phyloP scores from a whole-genome alignment of 208 protist genomes.

The Trypanosoma grayi region DNA sequence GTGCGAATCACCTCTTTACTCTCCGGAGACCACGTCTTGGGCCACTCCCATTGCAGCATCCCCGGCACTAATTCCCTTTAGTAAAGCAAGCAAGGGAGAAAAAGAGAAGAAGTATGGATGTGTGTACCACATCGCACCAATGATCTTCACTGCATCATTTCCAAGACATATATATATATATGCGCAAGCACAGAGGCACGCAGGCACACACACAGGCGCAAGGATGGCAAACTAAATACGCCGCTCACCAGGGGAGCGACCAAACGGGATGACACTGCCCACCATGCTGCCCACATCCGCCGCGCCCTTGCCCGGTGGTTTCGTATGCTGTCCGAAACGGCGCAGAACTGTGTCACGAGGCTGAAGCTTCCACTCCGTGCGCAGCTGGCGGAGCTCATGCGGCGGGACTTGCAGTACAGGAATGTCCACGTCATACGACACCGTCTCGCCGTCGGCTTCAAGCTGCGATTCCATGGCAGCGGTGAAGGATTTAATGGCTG shows the following conservation, averaged over 20 bases:
- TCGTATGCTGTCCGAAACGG: conserved; percentile 70
- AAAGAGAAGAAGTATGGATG: neutral
- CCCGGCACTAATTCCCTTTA: neutral
- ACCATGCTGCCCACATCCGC: conserved; percentile 70
- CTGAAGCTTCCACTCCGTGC: conserved; percentile 59
- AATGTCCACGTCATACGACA: conserved; percentile 42
- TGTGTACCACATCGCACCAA: neutral
- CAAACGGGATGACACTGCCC: conserved; percentile 78
- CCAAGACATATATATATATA: no score
- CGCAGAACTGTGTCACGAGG: conserved; percentile 75
- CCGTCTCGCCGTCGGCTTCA: no score
- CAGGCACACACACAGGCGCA: neutral
- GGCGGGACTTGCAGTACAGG: conserved; percentile 45
- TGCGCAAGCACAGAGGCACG: no score
- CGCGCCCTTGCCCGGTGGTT: conserved; percentile 25
- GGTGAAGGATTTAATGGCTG: conserved; percentile 30
- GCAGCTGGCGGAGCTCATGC: conserved; percentile 64
- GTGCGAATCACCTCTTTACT: conserved; percentile 64
- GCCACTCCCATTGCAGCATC: conserved; percentile 89
- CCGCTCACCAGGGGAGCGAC: conserved; percentile 66
- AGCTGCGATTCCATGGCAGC: conserved; percentile 19
- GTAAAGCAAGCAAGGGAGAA: neutral
- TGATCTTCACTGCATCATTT: neutral
- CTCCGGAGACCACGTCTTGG: conserved; percentile 60
- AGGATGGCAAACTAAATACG: conserved; percentile 31